A percentile compares a stretch with the other conserved stretches of the same genome.
Conservation (phyloP, 73 alveolate species). For the Stentor coeruleus region DNA sequence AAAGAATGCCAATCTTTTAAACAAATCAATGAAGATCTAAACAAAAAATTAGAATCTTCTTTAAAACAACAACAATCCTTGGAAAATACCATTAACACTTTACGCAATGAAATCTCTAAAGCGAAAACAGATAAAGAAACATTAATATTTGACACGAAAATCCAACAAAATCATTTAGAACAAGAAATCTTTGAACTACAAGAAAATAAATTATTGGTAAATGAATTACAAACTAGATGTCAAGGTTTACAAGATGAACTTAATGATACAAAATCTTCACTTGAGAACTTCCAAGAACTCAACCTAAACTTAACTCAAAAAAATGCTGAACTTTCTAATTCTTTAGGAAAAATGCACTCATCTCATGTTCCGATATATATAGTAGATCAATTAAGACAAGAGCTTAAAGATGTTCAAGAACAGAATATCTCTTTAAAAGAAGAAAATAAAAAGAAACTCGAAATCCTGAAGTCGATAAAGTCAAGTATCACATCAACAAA, state of each 20-base stretch:
- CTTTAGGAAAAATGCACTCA: background rate
- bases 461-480: background rate
- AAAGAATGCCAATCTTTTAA: background rate
- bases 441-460: constrained; percentile 17
- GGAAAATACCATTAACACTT: background rate
- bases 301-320: background rate
- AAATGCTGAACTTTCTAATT: background rate
- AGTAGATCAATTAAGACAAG: background rate
- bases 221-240: background rate
- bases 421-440: constrained; percentile 18
- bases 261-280: background rate
- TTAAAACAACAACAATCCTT: background rate
- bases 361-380: constrained; percentile 7
- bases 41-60: background rate
- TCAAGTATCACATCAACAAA: constrained; percentile 3
- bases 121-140: too few species aligned
- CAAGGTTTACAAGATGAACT: background rate
- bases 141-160: too few species aligned
- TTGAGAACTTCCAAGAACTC: background rate
- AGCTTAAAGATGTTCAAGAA: background rate
- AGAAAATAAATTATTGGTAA: too few species aligned
- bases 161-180: constrained; percentile 1
- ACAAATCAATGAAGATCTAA: background rate
- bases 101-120: too few species aligned
- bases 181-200: background rate